Conservation (phyloP, 352 stramenopile genomes). For the Globisporangium megalacanthum region DNA sequence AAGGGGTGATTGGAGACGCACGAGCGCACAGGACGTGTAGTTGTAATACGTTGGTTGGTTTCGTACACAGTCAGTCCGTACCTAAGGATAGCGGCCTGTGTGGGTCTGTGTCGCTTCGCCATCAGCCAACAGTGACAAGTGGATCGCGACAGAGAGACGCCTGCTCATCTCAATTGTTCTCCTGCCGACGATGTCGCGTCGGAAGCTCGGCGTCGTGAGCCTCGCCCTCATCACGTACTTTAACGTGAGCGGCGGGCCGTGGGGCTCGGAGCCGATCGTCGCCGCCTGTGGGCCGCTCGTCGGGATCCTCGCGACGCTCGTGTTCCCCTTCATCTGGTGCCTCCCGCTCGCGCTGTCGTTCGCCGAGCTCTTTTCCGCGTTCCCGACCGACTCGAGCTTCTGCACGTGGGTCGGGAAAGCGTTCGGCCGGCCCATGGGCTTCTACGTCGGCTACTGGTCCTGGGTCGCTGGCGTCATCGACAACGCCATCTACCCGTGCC, state of each 20-base stretch:
- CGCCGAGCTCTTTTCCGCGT: conserved; percentile 74
- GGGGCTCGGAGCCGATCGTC: conserved; percentile 61
- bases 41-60: no score
- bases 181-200: conserved; percentile 23
- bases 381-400: conserved; percentile 76
- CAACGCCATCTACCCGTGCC: conserved; percentile 80
- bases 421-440: conserved; percentile 81
- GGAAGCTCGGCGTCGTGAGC: conserved; percentile 57
- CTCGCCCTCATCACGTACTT: conserved; percentile 80
- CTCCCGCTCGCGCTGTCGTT: conserved; percentile 64
- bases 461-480: conserved; percentile 81
- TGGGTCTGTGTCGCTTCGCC: no score
- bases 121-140: no score
- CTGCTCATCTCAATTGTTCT: no score
- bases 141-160: no score
- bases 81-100: no score
- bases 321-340: conserved; percentile 74
- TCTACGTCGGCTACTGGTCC: conserved; percentile 81
- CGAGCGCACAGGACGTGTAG: no score
- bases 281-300: conserved; percentile 55
- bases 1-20: no score
- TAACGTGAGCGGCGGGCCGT: conserved; percentile 67
- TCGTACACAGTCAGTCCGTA: no score
- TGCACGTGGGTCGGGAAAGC: conserved; percentile 76
- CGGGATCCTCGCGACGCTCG: conserved; percentile 51